Percentiles rank a stretch among this genome's conserved stretches.
phyloP scores from a whole-genome alignment of 768 basidiomycete species.

The Psilocybe azurescens region DNA sequence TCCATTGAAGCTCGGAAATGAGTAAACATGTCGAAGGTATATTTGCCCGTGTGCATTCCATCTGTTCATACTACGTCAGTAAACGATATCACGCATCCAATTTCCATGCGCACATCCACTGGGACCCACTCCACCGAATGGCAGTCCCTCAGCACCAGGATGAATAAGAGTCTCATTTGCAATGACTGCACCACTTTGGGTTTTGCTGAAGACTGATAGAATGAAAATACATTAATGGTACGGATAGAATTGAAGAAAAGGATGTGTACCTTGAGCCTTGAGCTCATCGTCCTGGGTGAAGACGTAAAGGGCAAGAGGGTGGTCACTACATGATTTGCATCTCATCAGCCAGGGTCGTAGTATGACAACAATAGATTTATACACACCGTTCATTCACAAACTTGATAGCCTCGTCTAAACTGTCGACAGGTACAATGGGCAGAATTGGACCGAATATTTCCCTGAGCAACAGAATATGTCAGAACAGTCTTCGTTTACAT shows the following conservation, averaged over 20 bases:
- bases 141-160: conserved; percentile 60
- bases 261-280: conserved; percentile 60
- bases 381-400: conserved; percentile 65
- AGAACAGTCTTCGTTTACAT: not conserved
- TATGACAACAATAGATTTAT: not conserved
- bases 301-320: conserved; percentile 79
- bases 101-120: conserved; percentile 64
- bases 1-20: conserved; percentile 68
- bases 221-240: not conserved
- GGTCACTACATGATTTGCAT: conserved; percentile 48
- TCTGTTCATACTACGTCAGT: conserved; percentile 31
- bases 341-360: not conserved
- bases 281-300: conserved; percentile 66
- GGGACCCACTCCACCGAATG: conserved; percentile 76
- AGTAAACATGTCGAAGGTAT: conserved; percentile 78
- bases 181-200: conserved; percentile 71
- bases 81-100: not conserved
- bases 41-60: conserved; percentile 76
- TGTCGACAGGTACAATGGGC: conserved; percentile 74
- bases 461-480: conserved; percentile 36
- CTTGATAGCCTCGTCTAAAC: conserved; percentile 72
- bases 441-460: conserved; percentile 88
- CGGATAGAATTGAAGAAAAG: not conserved
- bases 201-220: conserved; percentile 64
- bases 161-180: conserved; percentile 78